Evolutionary conservation across 2,329 filamentous ascomycete genomes (phyloP).

Genomic region (Cordyceps farinosa): DNA sequence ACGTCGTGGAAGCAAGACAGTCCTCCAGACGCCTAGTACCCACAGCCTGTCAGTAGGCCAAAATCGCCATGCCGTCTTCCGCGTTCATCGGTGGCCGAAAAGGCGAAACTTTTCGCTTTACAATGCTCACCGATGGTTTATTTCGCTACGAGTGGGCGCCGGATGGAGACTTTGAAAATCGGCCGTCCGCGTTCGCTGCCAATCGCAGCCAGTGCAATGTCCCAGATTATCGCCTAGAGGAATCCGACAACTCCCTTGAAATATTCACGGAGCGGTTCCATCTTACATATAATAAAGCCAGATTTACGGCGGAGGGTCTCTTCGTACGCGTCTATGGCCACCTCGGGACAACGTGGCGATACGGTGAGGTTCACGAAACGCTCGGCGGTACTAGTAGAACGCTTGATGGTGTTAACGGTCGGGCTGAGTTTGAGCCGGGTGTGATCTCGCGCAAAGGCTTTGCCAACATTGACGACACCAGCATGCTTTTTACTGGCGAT

Average conservation of each 20-base stretch:
- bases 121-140: conserved; percentile 52
- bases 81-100: conserved; percentile 20
- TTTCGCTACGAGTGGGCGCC: conserved; percentile 60
- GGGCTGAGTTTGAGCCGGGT: conserved; percentile 46
- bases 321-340: conserved; percentile 31
- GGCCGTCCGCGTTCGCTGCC: conserved; percentile 59
- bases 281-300: conserved; percentile 55
- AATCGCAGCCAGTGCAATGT: conserved; percentile 42
- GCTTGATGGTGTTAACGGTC: conserved; percentile 41
- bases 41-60: neutral
- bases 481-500: conserved; percentile 53
- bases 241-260: conserved; percentile 45
- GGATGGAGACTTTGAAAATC: conserved; percentile 59
- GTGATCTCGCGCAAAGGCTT: conserved; percentile 50
- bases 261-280: conserved; percentile 55
- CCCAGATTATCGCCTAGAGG: conserved; percentile 45
- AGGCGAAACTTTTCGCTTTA: conserved; percentile 52
- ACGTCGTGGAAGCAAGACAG: neutral
- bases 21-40: neutral
- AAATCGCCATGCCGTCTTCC: conserved; percentile 4
- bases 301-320: conserved; percentile 51
- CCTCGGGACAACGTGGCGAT: conserved; percentile 43
- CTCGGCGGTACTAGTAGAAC: conserved; percentile 51
- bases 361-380: conserved; percentile 41
- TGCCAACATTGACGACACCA: conserved; percentile 50